Evolutionary conservation across 495 filamentous ascomycete species (phyloP), one percentile per base, ranked within the genome.

Genomic region (Hypoxylon lienhwacheense): DNA sequence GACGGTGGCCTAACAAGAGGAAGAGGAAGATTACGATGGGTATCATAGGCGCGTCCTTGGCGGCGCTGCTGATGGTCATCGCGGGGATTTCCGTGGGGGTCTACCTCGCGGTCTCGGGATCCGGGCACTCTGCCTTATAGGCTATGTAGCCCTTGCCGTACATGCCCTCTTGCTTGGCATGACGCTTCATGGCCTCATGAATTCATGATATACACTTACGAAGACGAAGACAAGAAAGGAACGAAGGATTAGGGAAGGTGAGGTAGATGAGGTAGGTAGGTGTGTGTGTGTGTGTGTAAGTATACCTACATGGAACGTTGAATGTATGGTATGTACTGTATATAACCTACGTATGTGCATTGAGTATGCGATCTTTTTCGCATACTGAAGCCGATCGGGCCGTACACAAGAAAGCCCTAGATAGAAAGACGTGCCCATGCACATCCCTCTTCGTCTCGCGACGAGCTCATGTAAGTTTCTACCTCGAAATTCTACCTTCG

Each of bases 221-320:
- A 51, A 14, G 34, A 25, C 21, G 15, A 37, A 29, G 29, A 28
- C 12, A 34, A 5, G 41, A 39, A 12, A 29, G 17, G 21, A 45
- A 24, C 16, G 34, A 41, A 47, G 34, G 16, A 7, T 8, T 29
- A 46, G n/a, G n/a, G 40, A 61, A 50, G 47, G 42, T 47, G 36
- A 55, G 46, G 42, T 34, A 51, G 51, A 52, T 45, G 52, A 61
- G 57, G 45, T 55, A 60, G 39, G 57, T 55, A 43, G 47, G 47
- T 43, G 29, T 20, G 47, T 52, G 47, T 43, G 29, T 20, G 26
- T 29, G 37, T 29, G 25, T 54, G 44, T 54, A 43, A 41, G 44
- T 48, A 42, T 48, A 17, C 29, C 36, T 26, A 17, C 34, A 41
- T 46, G 14, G 37, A 31, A n/a, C n/a, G n/a, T n/a, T n/a, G n/a